These are phyloP conservation scores for Alternaria solani DNA, from an alignment of 2,329 filamentous ascomycete species.

Conservation along the genomic window DNA sequence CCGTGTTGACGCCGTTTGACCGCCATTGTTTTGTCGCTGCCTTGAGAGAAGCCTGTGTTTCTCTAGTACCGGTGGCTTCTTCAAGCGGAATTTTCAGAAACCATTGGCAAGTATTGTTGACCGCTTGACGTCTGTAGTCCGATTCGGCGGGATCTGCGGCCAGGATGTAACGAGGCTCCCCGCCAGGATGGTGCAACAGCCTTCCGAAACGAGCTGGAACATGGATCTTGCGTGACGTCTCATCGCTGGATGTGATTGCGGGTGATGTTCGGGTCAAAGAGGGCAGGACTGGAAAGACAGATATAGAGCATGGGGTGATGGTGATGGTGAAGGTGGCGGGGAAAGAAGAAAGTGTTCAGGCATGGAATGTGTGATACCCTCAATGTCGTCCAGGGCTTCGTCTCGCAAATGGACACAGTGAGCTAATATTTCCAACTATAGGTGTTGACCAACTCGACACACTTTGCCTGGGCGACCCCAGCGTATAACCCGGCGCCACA, in stretches of 20 bases:
- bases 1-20: slow-evolving; percentile 19
- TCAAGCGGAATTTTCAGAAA: slow-evolving; percentile 24
- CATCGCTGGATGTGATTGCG: slow-evolving; percentile 8
- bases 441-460: neutral
- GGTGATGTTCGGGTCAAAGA: neutral
- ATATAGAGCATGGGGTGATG: neutral
- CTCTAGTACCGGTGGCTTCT: slow-evolving; percentile 18
- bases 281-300: neutral
- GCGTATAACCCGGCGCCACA: slow-evolving; percentile 4
- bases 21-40: slow-evolving; percentile 37
- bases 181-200: slow-evolving; percentile 24
- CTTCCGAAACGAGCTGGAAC: slow-evolving; percentile 36
- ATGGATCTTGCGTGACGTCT: slow-evolving; percentile 28
- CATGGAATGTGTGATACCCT: neutral
- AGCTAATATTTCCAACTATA: neutral
- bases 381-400: neutral
- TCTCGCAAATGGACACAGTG: neutral
- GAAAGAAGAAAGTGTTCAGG: neutral
- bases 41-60: slow-evolving; percentile 35
- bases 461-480: neutral
- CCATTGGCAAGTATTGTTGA: slow-evolving; percentile 12
- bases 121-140: slow-evolving; percentile 1
- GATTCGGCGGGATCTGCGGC: slow-evolving; percentile 15
- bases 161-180: slow-evolving; percentile 19
- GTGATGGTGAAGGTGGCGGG: neutral